Conservation (phyloP, 306 rosid genomes). For the Medicago truncatula region DNA sequence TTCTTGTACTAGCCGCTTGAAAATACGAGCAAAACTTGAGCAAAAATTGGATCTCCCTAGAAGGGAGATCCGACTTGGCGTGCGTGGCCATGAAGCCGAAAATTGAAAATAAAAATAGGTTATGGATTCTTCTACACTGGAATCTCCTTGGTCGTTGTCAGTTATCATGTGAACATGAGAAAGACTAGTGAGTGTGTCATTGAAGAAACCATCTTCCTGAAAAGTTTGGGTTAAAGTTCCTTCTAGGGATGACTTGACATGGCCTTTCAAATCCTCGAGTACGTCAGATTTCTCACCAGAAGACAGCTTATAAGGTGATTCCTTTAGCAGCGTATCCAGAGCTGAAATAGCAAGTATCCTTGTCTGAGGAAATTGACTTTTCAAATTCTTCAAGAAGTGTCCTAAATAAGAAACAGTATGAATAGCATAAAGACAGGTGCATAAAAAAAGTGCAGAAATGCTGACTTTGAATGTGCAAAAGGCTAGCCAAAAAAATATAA, state of each 20-base stretch:
- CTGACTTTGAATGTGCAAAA: conserved; percentile 15
- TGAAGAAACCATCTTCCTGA: conserved; percentile 94
- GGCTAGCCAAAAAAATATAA: conserved; percentile 17
- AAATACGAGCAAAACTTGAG: conserved; percentile 91
- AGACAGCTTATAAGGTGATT: conserved; percentile 89
- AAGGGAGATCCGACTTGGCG: conserved; percentile 93
- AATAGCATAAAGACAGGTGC: conserved; percentile 30
- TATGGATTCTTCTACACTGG: conserved; percentile 92
- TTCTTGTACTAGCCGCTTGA: conserved; percentile 92
- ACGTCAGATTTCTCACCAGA: conserved; percentile 52
- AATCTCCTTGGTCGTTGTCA: conserved; percentile 79
- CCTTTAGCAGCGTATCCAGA: conserved; percentile 84
- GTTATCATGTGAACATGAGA: conserved; percentile 92
- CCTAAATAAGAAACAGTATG: conserved; percentile 57
- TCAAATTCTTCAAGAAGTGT: conserved; percentile 88
- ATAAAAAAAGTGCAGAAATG: conserved; percentile 10
- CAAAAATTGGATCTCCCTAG: conserved; percentile 81
- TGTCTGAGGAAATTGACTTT: conserved; percentile 98
- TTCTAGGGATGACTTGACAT: conserved; percentile 82
- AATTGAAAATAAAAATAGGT: conserved; percentile 94
- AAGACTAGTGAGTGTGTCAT: conserved; percentile 88
- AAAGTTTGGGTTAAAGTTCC: conserved; percentile 82
- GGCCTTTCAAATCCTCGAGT: conserved; percentile 55
- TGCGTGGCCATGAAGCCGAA: conserved; percentile 99
- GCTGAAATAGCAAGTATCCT: conserved; percentile 98